Evolutionary conservation across 805 yeast species (phyloP).

Genomic region (Vanderwaltozyma polyspora): DNA sequence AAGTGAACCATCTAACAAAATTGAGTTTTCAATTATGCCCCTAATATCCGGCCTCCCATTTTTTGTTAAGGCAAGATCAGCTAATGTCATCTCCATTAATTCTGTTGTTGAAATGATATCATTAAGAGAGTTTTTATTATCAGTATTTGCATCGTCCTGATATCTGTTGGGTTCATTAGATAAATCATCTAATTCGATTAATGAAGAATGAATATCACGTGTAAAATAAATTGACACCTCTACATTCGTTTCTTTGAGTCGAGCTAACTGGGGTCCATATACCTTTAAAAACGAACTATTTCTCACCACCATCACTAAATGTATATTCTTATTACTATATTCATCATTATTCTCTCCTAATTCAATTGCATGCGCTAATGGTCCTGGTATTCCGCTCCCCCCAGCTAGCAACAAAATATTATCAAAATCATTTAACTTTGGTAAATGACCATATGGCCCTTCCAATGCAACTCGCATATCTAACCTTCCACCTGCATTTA

Average conservation of each 20-base stretch:
- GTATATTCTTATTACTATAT: slow-evolving; percentile 3
- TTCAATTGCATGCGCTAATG: slow-evolving; percentile 36
- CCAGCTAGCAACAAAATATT: slow-evolving; percentile 55
- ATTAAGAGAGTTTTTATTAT: not conserved
- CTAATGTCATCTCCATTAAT: slow-evolving; percentile 26
- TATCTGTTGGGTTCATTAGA: no score
- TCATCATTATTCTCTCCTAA: slow-evolving; percentile 12
- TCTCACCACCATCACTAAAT: slow-evolving; percentile 11
- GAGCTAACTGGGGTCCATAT: slow-evolving; percentile 10
- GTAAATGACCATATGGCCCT: slow-evolving; percentile 58
- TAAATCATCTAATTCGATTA: slow-evolving; percentile 1
- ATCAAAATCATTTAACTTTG: slow-evolving; percentile 39
- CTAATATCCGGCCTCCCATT: slow-evolving; percentile 39
- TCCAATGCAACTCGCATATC: slow-evolving; percentile 36
- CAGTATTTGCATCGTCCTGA: slow-evolving; percentile 1
- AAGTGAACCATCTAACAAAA: slow-evolving; percentile 31
- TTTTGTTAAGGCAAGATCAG: no score
- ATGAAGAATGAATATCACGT: slow-evolving; percentile 1
- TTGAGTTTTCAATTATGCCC: slow-evolving; percentile 28
- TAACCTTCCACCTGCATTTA: slow-evolving; percentile 16
- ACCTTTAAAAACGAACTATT: slow-evolving; percentile 12
- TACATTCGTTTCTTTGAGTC: slow-evolving; percentile 8
- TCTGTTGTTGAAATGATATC: slow-evolving; percentile 1
- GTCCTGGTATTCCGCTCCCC: slow-evolving; percentile 65
- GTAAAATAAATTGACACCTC: slow-evolving; percentile 14